A percentile compares a stretch with the other conserved stretches of the same genome.
phyloP scores from a whole-genome alignment of 2,329 filamentous ascomycete species.

The Fusarium sp. region DNA sequence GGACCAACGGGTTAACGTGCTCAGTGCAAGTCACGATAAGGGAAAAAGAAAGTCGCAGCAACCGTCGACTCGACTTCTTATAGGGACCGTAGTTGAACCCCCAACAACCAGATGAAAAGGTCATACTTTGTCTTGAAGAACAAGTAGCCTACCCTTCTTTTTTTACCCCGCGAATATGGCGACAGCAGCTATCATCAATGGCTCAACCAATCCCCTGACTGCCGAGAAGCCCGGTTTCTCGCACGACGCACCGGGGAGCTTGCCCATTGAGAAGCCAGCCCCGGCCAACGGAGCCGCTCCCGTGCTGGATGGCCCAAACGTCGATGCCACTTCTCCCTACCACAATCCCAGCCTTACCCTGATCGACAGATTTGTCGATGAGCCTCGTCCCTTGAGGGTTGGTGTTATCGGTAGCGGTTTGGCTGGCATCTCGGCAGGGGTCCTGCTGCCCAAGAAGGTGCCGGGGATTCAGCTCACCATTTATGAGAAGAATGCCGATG shows the following conservation, averaged over 20 bases:
- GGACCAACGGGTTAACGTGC: constrained; percentile 33
- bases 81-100: not conserved
- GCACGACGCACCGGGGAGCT: constrained; percentile 3
- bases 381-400: constrained; percentile 50
- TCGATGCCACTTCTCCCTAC: constrained; percentile 35
- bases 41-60: constrained; percentile 7
- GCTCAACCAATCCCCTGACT: not conserved
- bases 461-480: constrained; percentile 74
- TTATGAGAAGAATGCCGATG: constrained; percentile 75
- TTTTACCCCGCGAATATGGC: constrained; percentile 15
- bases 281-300: constrained; percentile 15
- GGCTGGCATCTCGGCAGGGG: constrained; percentile 64
- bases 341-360: constrained; percentile 36
- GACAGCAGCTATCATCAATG: constrained; percentile 15
- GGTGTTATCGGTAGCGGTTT: constrained; percentile 54
- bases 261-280: constrained; percentile 8
- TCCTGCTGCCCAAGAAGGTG: constrained; percentile 75
- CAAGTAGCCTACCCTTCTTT: not conserved
- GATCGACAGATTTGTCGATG: constrained; percentile 51
- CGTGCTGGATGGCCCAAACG: constrained; percentile 24
- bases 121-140: not conserved
- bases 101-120: not conserved
- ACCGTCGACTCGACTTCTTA: not conserved
- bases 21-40: constrained; percentile 6
- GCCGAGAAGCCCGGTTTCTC: constrained; percentile 10